phyloP scores from a whole-genome alignment of 2,329 filamentous ascomycete species.

The Penicillium frequentans region DNA sequence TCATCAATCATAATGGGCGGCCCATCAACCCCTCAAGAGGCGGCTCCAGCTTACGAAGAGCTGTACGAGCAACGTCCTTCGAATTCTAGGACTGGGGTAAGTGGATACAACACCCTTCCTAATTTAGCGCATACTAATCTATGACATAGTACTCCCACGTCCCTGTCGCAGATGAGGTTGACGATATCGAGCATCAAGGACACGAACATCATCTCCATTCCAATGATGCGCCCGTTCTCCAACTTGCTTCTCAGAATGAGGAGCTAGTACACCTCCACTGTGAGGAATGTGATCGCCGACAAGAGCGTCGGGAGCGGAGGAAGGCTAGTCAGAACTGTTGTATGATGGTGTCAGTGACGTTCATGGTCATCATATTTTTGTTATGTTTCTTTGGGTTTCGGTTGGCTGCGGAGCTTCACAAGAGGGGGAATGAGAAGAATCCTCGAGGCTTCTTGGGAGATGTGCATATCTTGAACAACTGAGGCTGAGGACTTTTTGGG shows the following conservation, averaged over 20 bases:
- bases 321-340: slow-evolving; percentile 1
- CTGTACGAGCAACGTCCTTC: slow-evolving; percentile 9
- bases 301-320: slow-evolving; percentile 10
- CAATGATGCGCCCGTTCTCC: not conserved
- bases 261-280: slow-evolving; percentile 13
- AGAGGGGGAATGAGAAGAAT: not conserved
- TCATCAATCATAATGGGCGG: slow-evolving; percentile 1
- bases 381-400: slow-evolving; percentile 14
- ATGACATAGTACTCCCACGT: not conserved
- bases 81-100: slow-evolving; percentile 1
- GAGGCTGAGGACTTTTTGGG: not conserved
- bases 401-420: not conserved
- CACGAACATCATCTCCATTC: not conserved
- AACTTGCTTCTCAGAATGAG: not conserved
- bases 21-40: slow-evolving; percentile 1
- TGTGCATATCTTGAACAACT: not conserved
- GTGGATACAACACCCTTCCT: not conserved
- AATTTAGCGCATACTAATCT: not conserved
- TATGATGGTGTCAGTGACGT: slow-evolving; percentile 10
- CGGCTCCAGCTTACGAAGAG: slow-evolving; percentile 14
- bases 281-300: slow-evolving; percentile 16
- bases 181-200: not conserved
- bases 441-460: not conserved
- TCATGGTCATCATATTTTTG: slow-evolving; percentile 11
- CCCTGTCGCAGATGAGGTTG: not conserved